Percentiles rank a stretch among this genome's conserved stretches.
Conservation (phyloP, 2,329 filamentous ascomycete genomes). For the Coniochaeta sp. region DNA sequence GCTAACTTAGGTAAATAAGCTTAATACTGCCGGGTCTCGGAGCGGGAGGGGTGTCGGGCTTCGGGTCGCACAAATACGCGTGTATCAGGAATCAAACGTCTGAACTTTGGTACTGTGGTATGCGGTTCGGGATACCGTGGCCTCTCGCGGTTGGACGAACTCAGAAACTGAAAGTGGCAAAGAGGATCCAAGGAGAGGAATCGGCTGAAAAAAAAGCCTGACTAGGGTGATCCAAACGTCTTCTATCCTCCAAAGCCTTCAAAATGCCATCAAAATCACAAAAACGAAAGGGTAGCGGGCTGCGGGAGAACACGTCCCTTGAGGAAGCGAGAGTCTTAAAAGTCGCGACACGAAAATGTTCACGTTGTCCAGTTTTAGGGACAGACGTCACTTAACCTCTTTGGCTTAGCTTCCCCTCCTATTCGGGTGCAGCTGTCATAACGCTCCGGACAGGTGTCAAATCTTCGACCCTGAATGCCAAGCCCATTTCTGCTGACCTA, state of each 20-base stretch:
- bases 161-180: background rate
- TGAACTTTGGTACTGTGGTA: no score
- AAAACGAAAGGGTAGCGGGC: background rate
- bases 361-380: background rate
- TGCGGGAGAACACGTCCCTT: background rate
- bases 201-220: background rate
- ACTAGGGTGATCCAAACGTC: background rate
- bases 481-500: no score
- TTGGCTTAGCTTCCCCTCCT: background rate
- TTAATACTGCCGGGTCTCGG: background rate
- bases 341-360: background rate
- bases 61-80: background rate
- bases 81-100: background rate
- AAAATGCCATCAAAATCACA: background rate
- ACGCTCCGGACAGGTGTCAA: background rate
- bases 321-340: background rate
- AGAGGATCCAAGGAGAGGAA: background rate
- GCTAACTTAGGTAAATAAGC: background rate
- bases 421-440: no score
- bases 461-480: no score
- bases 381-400: background rate
- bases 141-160: background rate
- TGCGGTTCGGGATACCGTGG: slow-evolving; percentile 1
- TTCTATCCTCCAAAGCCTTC: no score
- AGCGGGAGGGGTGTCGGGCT: background rate